phyloP scores from a whole-genome alignment of 768 basidiomycete genomes.

The Rhodotorula taiwanensis region DNA sequence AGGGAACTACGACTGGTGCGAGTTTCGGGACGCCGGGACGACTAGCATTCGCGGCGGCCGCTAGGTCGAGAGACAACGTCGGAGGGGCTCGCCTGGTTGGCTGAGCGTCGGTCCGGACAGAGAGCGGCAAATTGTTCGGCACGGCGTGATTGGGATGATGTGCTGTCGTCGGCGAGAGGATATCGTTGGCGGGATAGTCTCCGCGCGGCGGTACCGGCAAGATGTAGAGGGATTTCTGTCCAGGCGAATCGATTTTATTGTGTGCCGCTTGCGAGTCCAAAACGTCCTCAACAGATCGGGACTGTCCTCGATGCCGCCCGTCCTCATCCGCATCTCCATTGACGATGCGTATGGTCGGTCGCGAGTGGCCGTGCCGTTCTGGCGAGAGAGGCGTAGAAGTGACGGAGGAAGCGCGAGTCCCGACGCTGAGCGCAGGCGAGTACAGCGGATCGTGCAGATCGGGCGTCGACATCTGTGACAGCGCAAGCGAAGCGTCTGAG shows the following conservation, averaged over 20 bases:
- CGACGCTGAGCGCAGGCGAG: conserved; percentile 19
- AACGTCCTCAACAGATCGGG: not conserved
- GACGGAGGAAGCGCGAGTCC: conserved; percentile 19
- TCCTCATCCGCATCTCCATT: not conserved
- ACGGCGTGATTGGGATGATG: not conserved
- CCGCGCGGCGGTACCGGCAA: conserved; percentile 2
- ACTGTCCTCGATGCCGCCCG: not conserved
- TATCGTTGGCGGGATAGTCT: not conserved
- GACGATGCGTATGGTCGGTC: not conserved
- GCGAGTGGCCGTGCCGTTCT: not conserved
- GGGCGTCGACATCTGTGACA: conserved; percentile 29
- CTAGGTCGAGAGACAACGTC: conserved; percentile 3
- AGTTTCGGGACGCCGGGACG: not conserved
- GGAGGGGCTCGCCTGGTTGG: not conserved
- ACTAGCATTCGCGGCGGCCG: too few relatives aligned
- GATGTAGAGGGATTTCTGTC: not conserved
- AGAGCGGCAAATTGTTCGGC: not conserved
- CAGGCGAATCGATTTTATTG: not conserved
- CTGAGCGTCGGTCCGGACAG: too few relatives aligned
- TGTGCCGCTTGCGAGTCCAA: not conserved
- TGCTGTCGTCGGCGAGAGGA: conserved; percentile 1
- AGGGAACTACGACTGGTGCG: not conserved
- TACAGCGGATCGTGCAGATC: conserved; percentile 16
- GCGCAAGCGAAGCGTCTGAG: conserved; percentile 7
- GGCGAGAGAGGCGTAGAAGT: conserved; percentile 22